phyloP scores from a whole-genome alignment of 306 rosid genomes.

The Citrullus mucosospermus region DNA sequence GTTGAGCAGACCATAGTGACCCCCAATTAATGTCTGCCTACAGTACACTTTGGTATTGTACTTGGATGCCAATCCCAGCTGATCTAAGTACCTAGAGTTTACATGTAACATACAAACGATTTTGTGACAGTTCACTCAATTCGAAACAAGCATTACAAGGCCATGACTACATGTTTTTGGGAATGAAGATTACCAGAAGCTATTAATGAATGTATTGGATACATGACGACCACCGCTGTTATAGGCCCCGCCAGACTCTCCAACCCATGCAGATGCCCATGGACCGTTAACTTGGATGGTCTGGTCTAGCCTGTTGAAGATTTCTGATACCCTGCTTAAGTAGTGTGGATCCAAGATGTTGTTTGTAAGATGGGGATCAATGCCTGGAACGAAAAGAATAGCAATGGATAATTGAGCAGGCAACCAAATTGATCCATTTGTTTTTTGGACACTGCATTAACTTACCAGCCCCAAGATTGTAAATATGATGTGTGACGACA shows the following conservation, averaged over 20 bases:
- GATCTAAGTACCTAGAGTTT: conserved; percentile 81
- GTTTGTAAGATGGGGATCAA: conserved; percentile 36
- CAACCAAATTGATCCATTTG: background rate
- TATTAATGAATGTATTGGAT: conserved; percentile 64
- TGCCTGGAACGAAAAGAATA: conserved; percentile 32
- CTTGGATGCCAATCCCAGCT: conserved; percentile 84
- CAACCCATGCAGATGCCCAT: conserved; percentile 88
- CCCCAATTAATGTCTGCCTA: conserved; percentile 86
- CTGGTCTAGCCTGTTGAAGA: conserved; percentile 33
- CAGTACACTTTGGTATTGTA: conserved; percentile 72
- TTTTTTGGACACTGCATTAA: background rate
- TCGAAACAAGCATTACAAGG: background rate
- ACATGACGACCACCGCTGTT: conserved; percentile 79
- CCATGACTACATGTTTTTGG: background rate
- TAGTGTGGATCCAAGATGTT: conserved; percentile 56
- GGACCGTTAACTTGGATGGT: conserved; percentile 54
- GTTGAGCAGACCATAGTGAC: conserved; percentile 86
- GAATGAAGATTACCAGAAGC: conserved; percentile 73
- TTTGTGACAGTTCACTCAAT: background rate
- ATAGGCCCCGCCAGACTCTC: conserved; percentile 96
- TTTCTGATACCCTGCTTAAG: conserved; percentile 37
- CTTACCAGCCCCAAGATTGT: conserved; percentile 88
- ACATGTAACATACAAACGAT: background rate
- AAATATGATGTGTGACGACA: conserved; percentile 63
- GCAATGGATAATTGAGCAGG: conserved; percentile 5